These are phyloP conservation scores for Suillus weaverae DNA, from an alignment of 768 basidiomycete genomes.

Conservation along the genomic window DNA sequence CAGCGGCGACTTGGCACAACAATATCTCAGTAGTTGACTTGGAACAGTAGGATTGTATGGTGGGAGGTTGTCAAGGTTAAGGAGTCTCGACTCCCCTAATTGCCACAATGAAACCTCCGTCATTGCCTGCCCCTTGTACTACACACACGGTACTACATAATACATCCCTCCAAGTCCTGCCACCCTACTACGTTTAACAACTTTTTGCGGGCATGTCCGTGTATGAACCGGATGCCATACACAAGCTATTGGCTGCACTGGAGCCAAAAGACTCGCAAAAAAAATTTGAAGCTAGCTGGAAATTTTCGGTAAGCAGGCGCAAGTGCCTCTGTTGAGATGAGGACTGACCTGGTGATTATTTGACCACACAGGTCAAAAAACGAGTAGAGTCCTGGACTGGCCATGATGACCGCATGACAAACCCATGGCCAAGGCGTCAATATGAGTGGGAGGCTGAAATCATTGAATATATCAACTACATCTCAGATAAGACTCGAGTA, in stretches of 20 bases:
- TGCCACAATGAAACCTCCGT: neutral
- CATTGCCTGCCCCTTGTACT: neutral
- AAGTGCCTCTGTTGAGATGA: neutral
- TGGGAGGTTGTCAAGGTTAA: neutral
- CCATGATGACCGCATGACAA: neutral
- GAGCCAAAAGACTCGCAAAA: neutral
- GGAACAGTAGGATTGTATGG: neutral
- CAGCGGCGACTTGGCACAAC: neutral
- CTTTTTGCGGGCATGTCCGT: neutral
- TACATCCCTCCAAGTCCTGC: neutral
- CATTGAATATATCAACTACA: constrained; percentile 21
- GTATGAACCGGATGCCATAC: neutral
- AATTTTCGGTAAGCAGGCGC: neutral
- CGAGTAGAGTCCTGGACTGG: neutral
- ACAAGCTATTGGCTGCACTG: neutral
- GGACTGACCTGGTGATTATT: neutral
- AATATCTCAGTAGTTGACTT: neutral
- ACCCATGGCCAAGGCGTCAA: constrained; percentile 8
- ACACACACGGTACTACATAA: neutral
- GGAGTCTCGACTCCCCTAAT: neutral
- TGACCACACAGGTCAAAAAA: constrained; percentile 7
- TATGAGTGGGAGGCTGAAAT: constrained; percentile 23
- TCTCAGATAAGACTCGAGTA: constrained; percentile 7
- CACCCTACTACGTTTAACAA: neutral
- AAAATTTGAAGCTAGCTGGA: neutral